These are phyloP conservation scores for Exophiala calicioides DNA, from an alignment of 2,329 filamentous ascomycete species.

Conservation along the genomic window DNA sequence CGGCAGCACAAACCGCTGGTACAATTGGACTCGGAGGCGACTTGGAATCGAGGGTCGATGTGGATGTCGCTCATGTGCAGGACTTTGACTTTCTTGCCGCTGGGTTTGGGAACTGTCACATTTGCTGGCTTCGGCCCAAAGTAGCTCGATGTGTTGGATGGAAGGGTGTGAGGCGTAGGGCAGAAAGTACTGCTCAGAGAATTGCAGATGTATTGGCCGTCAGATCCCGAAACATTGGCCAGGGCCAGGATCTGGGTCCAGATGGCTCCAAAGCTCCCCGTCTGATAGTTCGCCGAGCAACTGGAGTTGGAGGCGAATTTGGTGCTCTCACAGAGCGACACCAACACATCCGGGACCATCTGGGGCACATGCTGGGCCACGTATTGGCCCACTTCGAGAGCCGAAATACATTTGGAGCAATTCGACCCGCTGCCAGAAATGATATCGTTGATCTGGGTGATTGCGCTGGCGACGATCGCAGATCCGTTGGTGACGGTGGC, in stretches of 20 bases:
- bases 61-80: slow-evolving; percentile 60
- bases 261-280: slow-evolving; percentile 53
- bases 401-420: slow-evolving; percentile 57
- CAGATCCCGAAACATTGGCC: slow-evolving; percentile 55
- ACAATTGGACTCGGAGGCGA: slow-evolving; percentile 57
- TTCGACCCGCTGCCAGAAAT: slow-evolving; percentile 43
- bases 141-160: slow-evolving; percentile 46
- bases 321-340: slow-evolving; percentile 53
- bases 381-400: slow-evolving; percentile 52
- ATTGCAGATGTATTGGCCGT: slow-evolving; percentile 61
- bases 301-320: slow-evolving; percentile 49
- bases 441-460: slow-evolving; percentile 50
- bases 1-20: slow-evolving; percentile 55
- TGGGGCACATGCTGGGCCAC: slow-evolving; percentile 53
- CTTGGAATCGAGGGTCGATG: slow-evolving; percentile 56
- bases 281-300: slow-evolving; percentile 52
- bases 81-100: slow-evolving; percentile 57
- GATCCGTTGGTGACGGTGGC: slow-evolving; percentile 44
- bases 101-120: slow-evolving; percentile 47
- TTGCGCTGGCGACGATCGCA: slow-evolving; percentile 35
- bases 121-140: slow-evolving; percentile 59
- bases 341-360: slow-evolving; percentile 53
- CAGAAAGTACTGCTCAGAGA: slow-evolving; percentile 53
- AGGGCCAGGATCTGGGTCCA: slow-evolving; percentile 60
- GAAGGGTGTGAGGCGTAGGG: slow-evolving; percentile 45